These are phyloP conservation scores for Lactarius hengduanensis DNA, from an alignment of 768 basidiomycete species.

Conservation along the genomic window DNA sequence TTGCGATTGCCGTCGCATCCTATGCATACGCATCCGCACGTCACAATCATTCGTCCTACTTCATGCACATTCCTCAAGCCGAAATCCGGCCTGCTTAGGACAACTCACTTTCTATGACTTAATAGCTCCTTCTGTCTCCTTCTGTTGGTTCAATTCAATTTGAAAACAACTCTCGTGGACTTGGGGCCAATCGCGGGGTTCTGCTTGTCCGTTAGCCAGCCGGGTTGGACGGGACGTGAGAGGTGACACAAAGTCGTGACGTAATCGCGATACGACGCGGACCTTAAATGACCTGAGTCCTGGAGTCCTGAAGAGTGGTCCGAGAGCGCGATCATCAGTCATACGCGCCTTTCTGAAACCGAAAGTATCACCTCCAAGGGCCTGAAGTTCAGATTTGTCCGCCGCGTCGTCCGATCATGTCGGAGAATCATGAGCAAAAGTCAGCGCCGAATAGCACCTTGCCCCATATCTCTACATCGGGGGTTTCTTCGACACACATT, in stretches of 20 bases:
- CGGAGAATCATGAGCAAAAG: not conserved
- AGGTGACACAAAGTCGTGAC: not conserved
- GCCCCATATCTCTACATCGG: not conserved
- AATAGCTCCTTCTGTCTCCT: not conserved
- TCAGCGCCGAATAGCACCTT: not conserved
- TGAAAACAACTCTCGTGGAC: not conserved
- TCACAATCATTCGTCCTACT: not conserved
- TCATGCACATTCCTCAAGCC: not conserved
- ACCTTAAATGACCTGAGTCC: not conserved
- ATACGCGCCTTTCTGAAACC: not conserved
- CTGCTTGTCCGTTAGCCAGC: not conserved
- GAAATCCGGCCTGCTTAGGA: not conserved
- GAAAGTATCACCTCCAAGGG: not conserved
- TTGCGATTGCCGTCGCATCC: not conserved
- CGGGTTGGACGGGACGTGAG: not conserved
- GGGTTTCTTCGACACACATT: not conserved
- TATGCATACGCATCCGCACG: not conserved
- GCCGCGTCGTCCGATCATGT: not conserved
- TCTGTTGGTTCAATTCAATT: not conserved
- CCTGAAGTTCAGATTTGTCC: not conserved
- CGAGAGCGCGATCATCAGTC: not conserved
- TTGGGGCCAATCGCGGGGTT: not conserved
- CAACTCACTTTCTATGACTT: not conserved
- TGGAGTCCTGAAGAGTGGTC: not conserved
- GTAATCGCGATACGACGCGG: not conserved